A percentile compares a stretch with the other conserved stretches of the same genome.
phyloP scores from a whole-genome alignment of 2,329 filamentous ascomycete genomes.

The Sporothrix curviconia region DNA sequence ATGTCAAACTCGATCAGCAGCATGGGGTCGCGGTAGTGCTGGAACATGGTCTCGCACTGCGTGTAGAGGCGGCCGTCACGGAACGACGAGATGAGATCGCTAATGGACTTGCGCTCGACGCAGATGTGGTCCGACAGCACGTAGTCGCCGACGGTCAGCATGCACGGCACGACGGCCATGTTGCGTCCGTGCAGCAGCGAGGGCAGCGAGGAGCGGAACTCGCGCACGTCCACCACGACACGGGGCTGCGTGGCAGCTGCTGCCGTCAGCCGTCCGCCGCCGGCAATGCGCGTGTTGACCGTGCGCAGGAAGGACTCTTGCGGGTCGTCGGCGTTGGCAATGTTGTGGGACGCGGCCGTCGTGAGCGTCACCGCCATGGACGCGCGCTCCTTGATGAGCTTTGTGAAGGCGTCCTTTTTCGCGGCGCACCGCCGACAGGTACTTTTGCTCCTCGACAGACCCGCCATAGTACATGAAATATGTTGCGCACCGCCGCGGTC shows the following conservation, averaged over 20 bases:
- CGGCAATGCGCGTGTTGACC: conserved; percentile 93
- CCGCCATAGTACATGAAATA: conserved; percentile 97
- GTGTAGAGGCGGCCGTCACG: conserved; percentile 85
- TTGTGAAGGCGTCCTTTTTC: conserved; percentile 97
- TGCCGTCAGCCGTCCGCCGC: conserved; percentile 79
- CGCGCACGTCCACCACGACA: conserved; percentile 90
- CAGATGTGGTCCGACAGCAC: conserved; percentile 86
- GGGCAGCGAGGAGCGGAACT: conserved; percentile 88
- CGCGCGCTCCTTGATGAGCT: conserved; percentile 87
- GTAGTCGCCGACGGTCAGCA: conserved; percentile 95
- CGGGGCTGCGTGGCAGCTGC: conserved; percentile 83
- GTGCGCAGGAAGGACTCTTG: conserved; percentile 91
- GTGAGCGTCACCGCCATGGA: conserved; percentile 87
- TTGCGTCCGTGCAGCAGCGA: conserved; percentile 84
- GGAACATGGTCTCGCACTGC: conserved; percentile 89
- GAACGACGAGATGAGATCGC: conserved; percentile 86
- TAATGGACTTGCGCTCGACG: conserved; percentile 88
- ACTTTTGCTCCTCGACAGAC: conserved; percentile 92
- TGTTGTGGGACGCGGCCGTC: conserved; percentile 43
- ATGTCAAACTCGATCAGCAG: conserved; percentile 97
- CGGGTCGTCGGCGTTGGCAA: conserved; percentile 63
- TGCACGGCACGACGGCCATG: conserved; percentile 86
- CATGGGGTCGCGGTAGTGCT: conserved; percentile 84
- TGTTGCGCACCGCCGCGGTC: conserved; percentile 80
- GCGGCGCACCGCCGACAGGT: conserved; percentile 79